A percentile compares a stretch with the other conserved stretches of the same genome.
Evolutionary conservation across 2,329 filamentous ascomycete genomes (phyloP).

Genomic region (Lachnellula suecica): DNA sequence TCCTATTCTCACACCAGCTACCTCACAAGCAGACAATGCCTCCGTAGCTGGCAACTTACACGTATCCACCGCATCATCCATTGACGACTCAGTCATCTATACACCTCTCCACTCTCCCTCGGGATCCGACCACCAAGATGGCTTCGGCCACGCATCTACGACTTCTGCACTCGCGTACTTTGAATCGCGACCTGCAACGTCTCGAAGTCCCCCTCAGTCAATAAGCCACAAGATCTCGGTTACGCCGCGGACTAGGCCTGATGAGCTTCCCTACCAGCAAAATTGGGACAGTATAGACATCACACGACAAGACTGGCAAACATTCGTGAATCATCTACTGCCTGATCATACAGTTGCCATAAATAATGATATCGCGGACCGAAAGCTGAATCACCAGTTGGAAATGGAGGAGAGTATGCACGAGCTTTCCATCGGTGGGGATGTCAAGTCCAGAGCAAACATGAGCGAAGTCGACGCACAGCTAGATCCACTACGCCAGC

Average conservation of each 20-base stretch:
- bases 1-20: slow-evolving; percentile 24
- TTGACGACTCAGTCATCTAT: slow-evolving; percentile 23
- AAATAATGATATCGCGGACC: slow-evolving; percentile 48
- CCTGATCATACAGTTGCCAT: slow-evolving; percentile 44
- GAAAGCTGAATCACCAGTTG: slow-evolving; percentile 47
- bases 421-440: slow-evolving; percentile 18
- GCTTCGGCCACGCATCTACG: slow-evolving; percentile 13
- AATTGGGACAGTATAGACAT: slow-evolving; percentile 40
- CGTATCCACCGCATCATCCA: slow-evolving; percentile 21
- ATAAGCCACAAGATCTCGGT: slow-evolving; percentile 17
- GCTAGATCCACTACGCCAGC: slow-evolving; percentile 34
- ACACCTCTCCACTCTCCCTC: slow-evolving; percentile 27
- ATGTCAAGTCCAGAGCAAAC: slow-evolving; percentile 23
- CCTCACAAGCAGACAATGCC: slow-evolving; percentile 35
- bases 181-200: slow-evolving; percentile 28
- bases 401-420: slow-evolving; percentile 36
- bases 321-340: slow-evolving; percentile 56
- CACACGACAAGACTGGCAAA: slow-evolving; percentile 54
- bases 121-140: slow-evolving; percentile 20
- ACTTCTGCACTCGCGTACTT: slow-evolving; percentile 27
- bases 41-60: slow-evolving; percentile 28
- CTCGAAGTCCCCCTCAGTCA: slow-evolving; percentile 30
- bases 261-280: slow-evolving; percentile 23
- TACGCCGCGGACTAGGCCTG: slow-evolving; percentile 12
- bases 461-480: slow-evolving; percentile 42